Percentiles rank a stretch among this genome's conserved stretches.
phyloP scores from a whole-genome alignment of 192 early-diverging fungal species.

The Umbelopsis sp. region DNA sequence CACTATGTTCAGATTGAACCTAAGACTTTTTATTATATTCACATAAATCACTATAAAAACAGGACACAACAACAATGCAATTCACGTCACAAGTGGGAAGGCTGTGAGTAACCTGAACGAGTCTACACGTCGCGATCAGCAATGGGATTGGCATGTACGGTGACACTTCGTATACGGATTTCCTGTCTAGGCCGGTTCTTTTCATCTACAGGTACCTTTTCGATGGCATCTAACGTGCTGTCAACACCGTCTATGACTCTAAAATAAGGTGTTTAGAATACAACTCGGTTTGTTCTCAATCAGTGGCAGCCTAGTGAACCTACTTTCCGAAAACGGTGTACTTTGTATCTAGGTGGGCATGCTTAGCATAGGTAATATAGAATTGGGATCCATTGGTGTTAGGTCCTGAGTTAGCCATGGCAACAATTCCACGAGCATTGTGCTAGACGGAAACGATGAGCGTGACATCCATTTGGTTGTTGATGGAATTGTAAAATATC shows the following conservation, averaged over 20 bases:
- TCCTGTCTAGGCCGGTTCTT: constrained; percentile 81
- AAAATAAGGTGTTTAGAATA: neutral
- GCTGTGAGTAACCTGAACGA: neutral
- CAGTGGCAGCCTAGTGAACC: constrained; percentile 15
- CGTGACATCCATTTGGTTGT: neutral
- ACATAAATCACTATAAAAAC: neutral
- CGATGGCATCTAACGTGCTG: constrained; percentile 80
- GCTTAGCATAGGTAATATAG: constrained; percentile 90
- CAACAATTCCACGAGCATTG: constrained; percentile 83
- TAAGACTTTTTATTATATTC: neutral
- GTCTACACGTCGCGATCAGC: constrained; percentile 57
- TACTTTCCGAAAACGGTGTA: constrained; percentile 91
- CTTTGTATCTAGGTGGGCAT: constrained; percentile 87
- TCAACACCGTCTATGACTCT: constrained; percentile 88
- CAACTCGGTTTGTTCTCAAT: neutral
- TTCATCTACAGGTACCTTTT: constrained; percentile 83
- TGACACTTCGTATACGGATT: constrained; percentile 72
- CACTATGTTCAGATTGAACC: too few species aligned
- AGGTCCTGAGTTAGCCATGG: constrained; percentile 92
- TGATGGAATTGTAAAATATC: too few species aligned
- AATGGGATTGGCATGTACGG: constrained; percentile 94
- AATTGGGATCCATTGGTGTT: constrained; percentile 90
- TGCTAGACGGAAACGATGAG: constrained; percentile 56
- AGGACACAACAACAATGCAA: neutral
- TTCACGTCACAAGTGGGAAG: neutral